Percentiles rank a stretch among this genome's conserved stretches.
Evolutionary conservation across 2,329 filamentous ascomycete genomes (phyloP).

Genomic region (Phialemoniopsis sp.): DNA sequence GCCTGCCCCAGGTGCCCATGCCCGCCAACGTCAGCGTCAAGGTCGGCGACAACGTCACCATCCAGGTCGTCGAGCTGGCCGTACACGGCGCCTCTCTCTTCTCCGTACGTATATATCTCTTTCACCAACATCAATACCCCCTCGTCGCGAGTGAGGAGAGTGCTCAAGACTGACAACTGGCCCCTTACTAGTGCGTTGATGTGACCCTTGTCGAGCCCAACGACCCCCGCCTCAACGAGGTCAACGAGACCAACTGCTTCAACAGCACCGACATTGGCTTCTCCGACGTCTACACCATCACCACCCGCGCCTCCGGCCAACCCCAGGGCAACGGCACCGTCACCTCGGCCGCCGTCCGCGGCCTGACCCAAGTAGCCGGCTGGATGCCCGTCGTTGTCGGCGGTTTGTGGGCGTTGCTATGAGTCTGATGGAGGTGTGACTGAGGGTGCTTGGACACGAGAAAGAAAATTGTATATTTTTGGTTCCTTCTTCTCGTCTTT

Average conservation of each 20-base stretch:
- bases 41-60: constrained; percentile 83
- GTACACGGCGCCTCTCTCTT: constrained; percentile 80
- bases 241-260: constrained; percentile 82
- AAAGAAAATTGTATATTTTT: neutral
- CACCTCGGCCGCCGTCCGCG: constrained; percentile 21
- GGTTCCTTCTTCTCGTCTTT: neutral
- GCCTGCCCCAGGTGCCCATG: constrained; percentile 83
- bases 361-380: constrained; percentile 19
- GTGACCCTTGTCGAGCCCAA: constrained; percentile 83
- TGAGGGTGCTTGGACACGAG: too few species aligned
- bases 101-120: too few species aligned
- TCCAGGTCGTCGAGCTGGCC: constrained; percentile 81
- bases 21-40: constrained; percentile 68
- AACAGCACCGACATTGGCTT: constrained; percentile 79
- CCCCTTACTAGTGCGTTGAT: constrained; percentile 71
- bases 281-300: constrained; percentile 70
- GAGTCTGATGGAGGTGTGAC: constrained; percentile 9
- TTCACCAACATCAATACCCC: too few species aligned
- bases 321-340: constrained; percentile 19
- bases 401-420: constrained; percentile 33
- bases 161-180: neutral
- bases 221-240: constrained; percentile 61
- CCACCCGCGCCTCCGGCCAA: constrained; percentile 36
- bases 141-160: too few species aligned
- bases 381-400: constrained; percentile 35